A percentile compares a stretch with the other conserved stretches of the same genome.
phyloP scores from a whole-genome alignment of 2,329 filamentous ascomycete genomes.

The Fusarium cicatricum region DNA sequence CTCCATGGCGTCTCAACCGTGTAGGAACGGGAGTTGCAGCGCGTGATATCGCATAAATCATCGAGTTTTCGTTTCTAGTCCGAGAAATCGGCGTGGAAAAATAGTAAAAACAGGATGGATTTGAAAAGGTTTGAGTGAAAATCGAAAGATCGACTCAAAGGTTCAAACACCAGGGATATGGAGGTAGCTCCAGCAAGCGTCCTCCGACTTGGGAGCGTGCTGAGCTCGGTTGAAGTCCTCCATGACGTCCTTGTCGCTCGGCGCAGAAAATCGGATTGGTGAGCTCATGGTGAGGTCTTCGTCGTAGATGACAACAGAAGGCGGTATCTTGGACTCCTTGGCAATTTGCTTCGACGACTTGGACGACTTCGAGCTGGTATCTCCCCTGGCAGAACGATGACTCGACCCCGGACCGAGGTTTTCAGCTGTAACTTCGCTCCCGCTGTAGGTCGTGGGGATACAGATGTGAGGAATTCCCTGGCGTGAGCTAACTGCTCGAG shows the following conservation, averaged over 20 bases:
- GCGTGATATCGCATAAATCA: constrained; percentile 19
- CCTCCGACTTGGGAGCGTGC: constrained; percentile 31
- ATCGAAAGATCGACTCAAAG: not conserved
- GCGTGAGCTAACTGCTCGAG: constrained; percentile 61
- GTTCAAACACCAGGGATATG: constrained; percentile 48
- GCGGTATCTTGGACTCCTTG: constrained; percentile 24
- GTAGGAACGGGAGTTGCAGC: not conserved
- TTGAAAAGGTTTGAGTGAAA: constrained; percentile 9
- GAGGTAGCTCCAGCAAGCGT: constrained; percentile 48
- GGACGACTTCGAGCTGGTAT: not conserved
- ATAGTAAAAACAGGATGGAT: not conserved
- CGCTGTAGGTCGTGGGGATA: constrained; percentile 67
- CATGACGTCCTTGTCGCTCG: constrained; percentile 32
- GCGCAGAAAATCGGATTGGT: constrained; percentile 42
- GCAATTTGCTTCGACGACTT: not conserved
- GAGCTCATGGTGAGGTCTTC: constrained; percentile 46
- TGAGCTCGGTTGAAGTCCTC: constrained; percentile 26
- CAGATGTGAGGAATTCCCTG: constrained; percentile 65
- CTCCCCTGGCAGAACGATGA: not conserved
- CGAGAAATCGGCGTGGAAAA: constrained; percentile 20
- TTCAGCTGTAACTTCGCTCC: constrained; percentile 63
- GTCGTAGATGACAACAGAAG: constrained; percentile 50
- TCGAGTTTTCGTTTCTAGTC: constrained; percentile 15
- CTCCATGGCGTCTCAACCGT: not conserved
- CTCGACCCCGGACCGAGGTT: not conserved